A percentile compares a stretch with the other conserved stretches of the same genome.
Conservation (phyloP, 106 monocot genomes). For the Cymbidium sinense region DNA sequence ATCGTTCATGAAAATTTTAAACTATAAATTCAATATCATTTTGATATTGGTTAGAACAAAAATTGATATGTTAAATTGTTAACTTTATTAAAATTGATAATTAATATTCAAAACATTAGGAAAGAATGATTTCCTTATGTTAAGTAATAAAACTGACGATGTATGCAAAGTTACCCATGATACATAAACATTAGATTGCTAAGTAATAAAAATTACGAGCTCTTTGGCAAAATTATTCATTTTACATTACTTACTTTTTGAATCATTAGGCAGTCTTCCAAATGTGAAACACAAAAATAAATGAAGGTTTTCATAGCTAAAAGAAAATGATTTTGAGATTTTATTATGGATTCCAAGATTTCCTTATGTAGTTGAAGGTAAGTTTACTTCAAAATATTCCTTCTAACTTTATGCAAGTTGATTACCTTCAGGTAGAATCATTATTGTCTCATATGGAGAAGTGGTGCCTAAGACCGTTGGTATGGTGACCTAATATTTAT, state of each 20-base stretch:
- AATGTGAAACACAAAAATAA: not conserved
- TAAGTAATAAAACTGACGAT: not conserved
- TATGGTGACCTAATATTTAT: constrained; percentile 21
- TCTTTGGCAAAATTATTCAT: not conserved
- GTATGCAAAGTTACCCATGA: not conserved
- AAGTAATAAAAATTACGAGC: no score
- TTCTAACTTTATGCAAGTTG: not conserved
- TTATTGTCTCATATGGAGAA: constrained; percentile 82
- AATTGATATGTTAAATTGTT: not conserved
- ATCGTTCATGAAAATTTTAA: not conserved
- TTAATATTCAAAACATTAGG: not conserved
- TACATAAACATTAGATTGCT: not conserved
- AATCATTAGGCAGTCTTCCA: not conserved
- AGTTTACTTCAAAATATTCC: not conserved
- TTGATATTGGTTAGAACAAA: not conserved
- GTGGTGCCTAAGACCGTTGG: constrained; percentile 90
- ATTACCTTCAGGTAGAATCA: constrained; percentile 58
- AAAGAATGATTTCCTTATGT: not conserved
- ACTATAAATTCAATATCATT: not conserved
- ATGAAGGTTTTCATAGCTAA: not conserved
- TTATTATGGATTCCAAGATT: not conserved
- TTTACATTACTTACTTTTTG: not conserved
- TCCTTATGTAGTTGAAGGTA: not conserved
- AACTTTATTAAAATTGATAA: not conserved
- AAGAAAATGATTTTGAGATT: not conserved